Base-by-base conservation (phyloP, 1,139 yeast species). In the Suhomyces taliae region DNA sequence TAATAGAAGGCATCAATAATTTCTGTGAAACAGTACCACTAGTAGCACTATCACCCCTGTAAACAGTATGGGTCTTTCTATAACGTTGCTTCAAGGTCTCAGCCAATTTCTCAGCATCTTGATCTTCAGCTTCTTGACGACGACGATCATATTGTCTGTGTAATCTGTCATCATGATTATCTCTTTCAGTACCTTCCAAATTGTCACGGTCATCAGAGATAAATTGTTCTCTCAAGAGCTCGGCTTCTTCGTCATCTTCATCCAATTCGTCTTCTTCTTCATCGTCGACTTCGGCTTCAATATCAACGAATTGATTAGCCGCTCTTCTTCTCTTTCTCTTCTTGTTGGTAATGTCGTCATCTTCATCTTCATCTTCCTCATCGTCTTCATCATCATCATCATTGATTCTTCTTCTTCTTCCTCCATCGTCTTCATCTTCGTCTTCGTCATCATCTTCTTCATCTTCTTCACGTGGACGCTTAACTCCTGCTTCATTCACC, bases 211-310 rank as follows among this genome's bases (percentile, higher is more conserved):
- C 95, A 56, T 87, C 96, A 8, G 84, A 82, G 54, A 86, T 82
- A 62, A 85, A 86, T 61, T 89, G 96, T 62, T 90, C 95, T 59
- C 91, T 81, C 48, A 87, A 81, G 37, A 89, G 71, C 54, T 87
- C 97, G 9, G 93, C 96, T 58, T 90, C 97, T 56, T 90, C 85
- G 50, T 80, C 96, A 50, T 90, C 98, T 56, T 91, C 98, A 45
- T 75, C 80, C 42, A 90, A 86, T 36, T 85, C 91, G 37, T 93
- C 99, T 55, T 93, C 99, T 50, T 93, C 99, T 57, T 93, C 99
- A 51, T 93, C 98, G 65, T 95, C 97, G 49, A 93, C 99, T 65
- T 93, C 99, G 50, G 99, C 99, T 75, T 93, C 99, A 47, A 93
- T 95, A 87, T 93, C 99, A 69, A 93, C 79, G 68, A 93, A 93